Base-by-base conservation (phyloP, 257 asterid genomes). In the Agastache rugosa region DNA sequence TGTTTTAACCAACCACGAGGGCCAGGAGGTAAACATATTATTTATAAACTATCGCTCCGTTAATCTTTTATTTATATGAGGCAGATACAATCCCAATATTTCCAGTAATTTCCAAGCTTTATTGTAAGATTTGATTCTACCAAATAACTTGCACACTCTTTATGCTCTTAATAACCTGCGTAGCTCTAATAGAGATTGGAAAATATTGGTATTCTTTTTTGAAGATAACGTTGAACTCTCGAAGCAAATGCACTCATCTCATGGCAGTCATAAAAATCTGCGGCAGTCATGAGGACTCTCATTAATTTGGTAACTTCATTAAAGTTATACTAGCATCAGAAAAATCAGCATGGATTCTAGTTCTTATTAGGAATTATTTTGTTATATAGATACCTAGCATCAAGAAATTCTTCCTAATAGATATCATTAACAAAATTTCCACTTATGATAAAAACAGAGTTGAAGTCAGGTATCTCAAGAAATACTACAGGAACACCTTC, bases 1-100 rank as follows among this genome's bases (percentile, higher is more conserved):
- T 60, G 88, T 87, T 81, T 84, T 94, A 60, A 85, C 86, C 17
- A 85, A 81, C 81, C 82, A 85, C 50, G 87, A 83, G 72, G 97
- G 97, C 71, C 76, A 84, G 67, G 92, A 94, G 97, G 98, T 94
- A 87, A 78, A 53, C 42, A 8, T 45, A 47, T 12, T 7, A 17
- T 56, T 56, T 55, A 41, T 62, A 44, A 63, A 16, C n/a, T 44
- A 31, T 22, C 7, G 37, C 5, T 20, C 14, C 23, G 11, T 61
- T 23, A 58, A 16, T 47, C 16, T 62, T 45, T 23, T 37, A 66
- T 47, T 65, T 23, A 45, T 16, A 39, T 20, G 14, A 54, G 37
- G 37, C 22, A 67, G 16, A 27, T 16, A 15, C 55, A 41, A 50
- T 64, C 66, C 7, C 42, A 42, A 11, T n/a, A 54, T 39, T 75